Evolutionary conservation across 352 stramenopile genomes (phyloP).

Genomic region (Globisporangium lucens): DNA sequence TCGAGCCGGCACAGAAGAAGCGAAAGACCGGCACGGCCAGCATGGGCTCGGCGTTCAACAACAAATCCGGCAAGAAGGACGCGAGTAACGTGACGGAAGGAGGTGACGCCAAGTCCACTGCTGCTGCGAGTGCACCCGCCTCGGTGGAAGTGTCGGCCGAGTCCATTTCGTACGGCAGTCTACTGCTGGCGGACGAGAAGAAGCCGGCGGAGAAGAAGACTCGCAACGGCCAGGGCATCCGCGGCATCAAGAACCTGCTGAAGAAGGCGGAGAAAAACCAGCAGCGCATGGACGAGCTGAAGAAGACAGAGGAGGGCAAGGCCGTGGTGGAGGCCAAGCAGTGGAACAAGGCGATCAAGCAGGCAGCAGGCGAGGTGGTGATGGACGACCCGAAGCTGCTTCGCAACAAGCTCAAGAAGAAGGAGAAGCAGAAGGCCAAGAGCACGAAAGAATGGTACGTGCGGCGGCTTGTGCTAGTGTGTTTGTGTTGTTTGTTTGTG

Average conservation of each 20-base stretch:
- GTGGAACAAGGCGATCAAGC: constrained; percentile 74
- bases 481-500: neutral
- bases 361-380: constrained; percentile 60
- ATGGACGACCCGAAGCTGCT: constrained; percentile 78
- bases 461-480: neutral
- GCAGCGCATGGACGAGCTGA: constrained; percentile 70
- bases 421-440: constrained; percentile 78
- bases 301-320: constrained; percentile 74
- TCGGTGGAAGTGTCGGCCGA: constrained; percentile 23
- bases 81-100: neutral
- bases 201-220: constrained; percentile 58
- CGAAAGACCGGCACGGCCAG: constrained; percentile 38
- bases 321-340: constrained; percentile 59
- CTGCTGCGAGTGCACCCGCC: constrained; percentile 12
- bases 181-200: constrained; percentile 58
- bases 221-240: constrained; percentile 65
- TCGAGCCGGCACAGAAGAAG: constrained; percentile 51
- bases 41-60: constrained; percentile 35
- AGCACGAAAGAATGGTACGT: constrained; percentile 69
- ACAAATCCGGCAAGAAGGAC: constrained; percentile 34
- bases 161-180: constrained; percentile 75
- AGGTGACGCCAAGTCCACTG: constrained; percentile 9
- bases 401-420: constrained; percentile 81
- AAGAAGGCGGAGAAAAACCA: constrained; percentile 81
- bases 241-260: constrained; percentile 73